Evolutionary conservation across 1,284 basidiomycete species (phyloP), one percentile per base, ranked within the genome.

Genomic region (Heliocybe sulcata): DNA sequence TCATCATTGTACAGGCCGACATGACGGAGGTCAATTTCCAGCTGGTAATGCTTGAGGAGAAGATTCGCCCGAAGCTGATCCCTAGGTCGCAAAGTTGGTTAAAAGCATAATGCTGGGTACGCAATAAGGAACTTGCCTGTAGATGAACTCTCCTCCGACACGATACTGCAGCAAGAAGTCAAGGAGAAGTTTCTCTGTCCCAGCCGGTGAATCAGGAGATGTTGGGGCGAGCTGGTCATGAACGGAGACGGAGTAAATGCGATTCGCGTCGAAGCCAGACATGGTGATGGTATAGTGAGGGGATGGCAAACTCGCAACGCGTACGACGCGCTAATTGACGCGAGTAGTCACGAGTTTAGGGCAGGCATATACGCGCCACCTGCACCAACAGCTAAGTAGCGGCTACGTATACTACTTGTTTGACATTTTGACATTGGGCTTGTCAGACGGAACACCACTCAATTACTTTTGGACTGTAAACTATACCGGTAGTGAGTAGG

Each of bases 21-120:
- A 72, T 99, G 94, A 51, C 88, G 83, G 60, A 99, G 80, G 69
- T 97, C 92, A 20, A 99, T 87, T 65, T 99, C 95, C 22, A 99
- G 81, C 19, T 94, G 82, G 65, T 95, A 87, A 61, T 95, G 92
- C 68, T 94, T 95, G 57, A 97, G 73, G 14, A 99, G 79, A 35
- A 98, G 72, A 64, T 95, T 97, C 49, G 87, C 91, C 20, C 95
- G 83, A 45, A 99, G 77, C 59, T 91, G 90, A 67, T 99, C 96
- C 64, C 94, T 94, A 61, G 53, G 29, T 55, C 54, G 56, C 52
- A 22, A 20, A 16, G 23, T 52, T 23, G 56, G 51, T 52, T 42
- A 31, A 8, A 14, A 12, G n/a, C 9, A 26, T 23, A 22, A 25
- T 3, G 14, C 8, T 22, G 8, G n/a, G 8, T 6, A 49, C 20